phyloP scores from a whole-genome alignment of 306 rosid species.

The Dalbergia cultrata region DNA sequence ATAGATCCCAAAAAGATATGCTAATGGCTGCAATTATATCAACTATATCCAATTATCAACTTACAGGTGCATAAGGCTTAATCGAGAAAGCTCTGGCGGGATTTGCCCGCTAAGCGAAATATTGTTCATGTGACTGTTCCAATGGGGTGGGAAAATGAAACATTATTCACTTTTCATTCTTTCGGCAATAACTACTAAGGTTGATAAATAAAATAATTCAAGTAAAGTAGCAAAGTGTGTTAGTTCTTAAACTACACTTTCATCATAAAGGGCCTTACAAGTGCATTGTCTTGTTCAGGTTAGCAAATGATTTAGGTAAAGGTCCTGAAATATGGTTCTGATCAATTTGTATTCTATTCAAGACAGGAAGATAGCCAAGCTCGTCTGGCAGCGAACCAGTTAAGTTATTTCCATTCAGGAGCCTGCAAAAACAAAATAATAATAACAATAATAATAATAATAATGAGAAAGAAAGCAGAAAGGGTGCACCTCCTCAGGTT shows the following conservation, averaged over 20 bases:
- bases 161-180: constrained; percentile 35
- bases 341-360: constrained; percentile 81
- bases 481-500: background rate
- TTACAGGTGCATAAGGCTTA: constrained; percentile 81
- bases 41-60: constrained; percentile 46
- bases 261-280: constrained; percentile 72
- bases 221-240: constrained; percentile 7
- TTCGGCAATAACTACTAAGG: constrained; percentile 12
- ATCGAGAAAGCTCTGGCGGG: constrained; percentile 70
- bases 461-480: constrained; percentile 7
- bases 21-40: constrained; percentile 19
- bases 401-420: constrained; percentile 81
- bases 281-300: constrained; percentile 66
- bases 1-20: constrained; percentile 20
- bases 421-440: constrained; percentile 56
- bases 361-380: constrained; percentile 79
- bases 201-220: constrained; percentile 34
- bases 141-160: constrained; percentile 27
- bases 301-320: constrained; percentile 77
- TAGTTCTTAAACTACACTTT: constrained; percentile 26
- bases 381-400: constrained; percentile 83
- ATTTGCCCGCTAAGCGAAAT: constrained; percentile 90
- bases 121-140: constrained; percentile 97
- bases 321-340: constrained; percentile 77
- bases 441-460: background rate